phyloP scores from a whole-genome alignment of 1,139 yeast genomes.

The Arxiozyma heterogenica region DNA sequence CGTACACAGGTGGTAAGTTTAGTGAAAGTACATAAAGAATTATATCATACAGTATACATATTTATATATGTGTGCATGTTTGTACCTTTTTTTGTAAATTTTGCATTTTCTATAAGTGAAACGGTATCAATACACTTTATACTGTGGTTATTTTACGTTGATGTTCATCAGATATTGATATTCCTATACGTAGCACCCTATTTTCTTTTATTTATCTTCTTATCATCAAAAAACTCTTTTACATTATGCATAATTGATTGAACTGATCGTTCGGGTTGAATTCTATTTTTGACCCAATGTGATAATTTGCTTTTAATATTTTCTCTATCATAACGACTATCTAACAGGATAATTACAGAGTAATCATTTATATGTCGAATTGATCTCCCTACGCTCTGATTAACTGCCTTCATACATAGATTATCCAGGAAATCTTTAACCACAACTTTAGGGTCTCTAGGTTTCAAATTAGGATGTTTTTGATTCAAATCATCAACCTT shows the following conservation, averaged over 20 bases:
- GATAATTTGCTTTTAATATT: conserved; percentile 59
- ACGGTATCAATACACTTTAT: not conserved
- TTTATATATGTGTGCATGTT: not conserved
- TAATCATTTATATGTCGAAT: conserved; percentile 79
- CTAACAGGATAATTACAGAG: conserved; percentile 65
- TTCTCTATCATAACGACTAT: conserved; percentile 44
- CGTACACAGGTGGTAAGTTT: conserved; percentile 24
- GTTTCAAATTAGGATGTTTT: conserved; percentile 5
- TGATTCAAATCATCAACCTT: conserved; percentile 28
- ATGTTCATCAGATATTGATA: not conserved
- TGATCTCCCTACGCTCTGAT: conserved; percentile 90
- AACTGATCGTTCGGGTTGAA: conserved; percentile 17
- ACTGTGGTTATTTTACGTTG: not conserved
- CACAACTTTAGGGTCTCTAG: conserved; percentile 24
- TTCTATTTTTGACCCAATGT: conserved; percentile 59
- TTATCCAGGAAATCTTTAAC: conserved; percentile 57
- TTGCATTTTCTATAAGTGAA: not conserved
- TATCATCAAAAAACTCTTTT: conserved; percentile 15
- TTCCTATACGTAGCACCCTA: not conserved
- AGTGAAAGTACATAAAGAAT: not conserved
- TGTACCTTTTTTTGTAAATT: not conserved
- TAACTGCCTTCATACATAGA: conserved; percentile 83
- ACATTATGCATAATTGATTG: conserved; percentile 16
- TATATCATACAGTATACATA: not conserved
- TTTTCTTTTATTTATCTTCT: not conserved